phyloP scores from a whole-genome alignment of 345 rosid species.

The Bruguiera sexangula region DNA sequence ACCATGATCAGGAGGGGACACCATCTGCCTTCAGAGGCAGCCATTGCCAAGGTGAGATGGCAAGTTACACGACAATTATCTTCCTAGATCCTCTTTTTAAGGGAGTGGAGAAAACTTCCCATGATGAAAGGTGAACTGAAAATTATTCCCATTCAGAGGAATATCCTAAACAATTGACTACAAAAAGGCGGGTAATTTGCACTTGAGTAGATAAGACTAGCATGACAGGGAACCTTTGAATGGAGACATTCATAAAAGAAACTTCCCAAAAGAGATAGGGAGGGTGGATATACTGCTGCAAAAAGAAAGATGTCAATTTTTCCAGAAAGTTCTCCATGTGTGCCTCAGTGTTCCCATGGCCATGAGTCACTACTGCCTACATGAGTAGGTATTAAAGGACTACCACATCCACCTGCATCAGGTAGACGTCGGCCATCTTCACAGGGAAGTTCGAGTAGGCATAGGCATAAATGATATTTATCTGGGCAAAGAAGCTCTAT shows the following conservation, averaged over 20 bases:
- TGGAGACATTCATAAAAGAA: neutral
- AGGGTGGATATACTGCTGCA: conserved; percentile 1
- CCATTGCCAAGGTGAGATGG: conserved; percentile 28
- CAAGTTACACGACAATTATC: conserved; percentile 24
- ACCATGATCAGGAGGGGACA: conserved; percentile 11
- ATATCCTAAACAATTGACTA: conserved; percentile 15
- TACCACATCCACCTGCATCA: neutral
- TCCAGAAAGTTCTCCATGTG: conserved; percentile 2
- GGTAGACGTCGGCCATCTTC: conserved; percentile 5
- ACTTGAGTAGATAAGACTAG: neutral
- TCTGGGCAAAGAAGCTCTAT: neutral
- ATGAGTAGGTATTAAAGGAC: conserved; percentile 4
- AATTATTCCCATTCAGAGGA: conserved; percentile 27
- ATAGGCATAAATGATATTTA: neutral
- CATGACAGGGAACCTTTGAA: neutral
- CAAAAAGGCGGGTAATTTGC: neutral
- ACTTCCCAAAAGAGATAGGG: conserved; percentile 5
- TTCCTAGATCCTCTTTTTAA: conserved; percentile 20
- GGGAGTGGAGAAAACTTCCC: conserved; percentile 4
- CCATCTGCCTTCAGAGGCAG: conserved; percentile 5
- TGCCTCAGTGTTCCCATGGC: neutral
- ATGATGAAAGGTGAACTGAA: conserved; percentile 23
- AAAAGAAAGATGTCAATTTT: conserved; percentile 2
- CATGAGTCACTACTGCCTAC: neutral
- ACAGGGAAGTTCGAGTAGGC: conserved; percentile 13